Conservation (phyloP, 164 flowering plant species). For the Tinospora cordifolia region DNA sequence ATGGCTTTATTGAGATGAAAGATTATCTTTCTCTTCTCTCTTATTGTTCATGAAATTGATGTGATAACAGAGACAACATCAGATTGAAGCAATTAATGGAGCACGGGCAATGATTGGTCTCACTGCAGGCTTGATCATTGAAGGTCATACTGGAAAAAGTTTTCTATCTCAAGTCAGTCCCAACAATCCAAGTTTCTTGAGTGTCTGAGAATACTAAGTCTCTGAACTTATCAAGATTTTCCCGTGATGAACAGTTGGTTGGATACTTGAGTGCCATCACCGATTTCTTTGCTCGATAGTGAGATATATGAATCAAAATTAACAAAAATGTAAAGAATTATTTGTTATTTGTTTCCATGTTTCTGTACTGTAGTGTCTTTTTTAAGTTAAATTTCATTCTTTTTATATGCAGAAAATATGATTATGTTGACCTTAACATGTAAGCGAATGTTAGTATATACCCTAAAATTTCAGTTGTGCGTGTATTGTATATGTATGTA, state of each 20-base stretch:
- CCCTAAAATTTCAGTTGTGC: too few species aligned
- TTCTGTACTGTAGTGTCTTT: too few species aligned
- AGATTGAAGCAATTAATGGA: constrained; percentile 91
- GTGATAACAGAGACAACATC: constrained; percentile 46
- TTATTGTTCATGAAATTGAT: neutral
- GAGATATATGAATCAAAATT: neutral
- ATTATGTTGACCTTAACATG: too few species aligned
- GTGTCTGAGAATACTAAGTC: neutral
- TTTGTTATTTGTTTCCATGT: neutral
- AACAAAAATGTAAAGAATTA: neutral
- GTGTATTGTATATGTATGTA: too few species aligned
- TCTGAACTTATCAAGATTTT: neutral
- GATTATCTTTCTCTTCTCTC: neutral
- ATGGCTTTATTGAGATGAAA: neutral
- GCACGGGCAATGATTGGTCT: constrained; percentile 97
- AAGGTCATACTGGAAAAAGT: constrained; percentile 68
- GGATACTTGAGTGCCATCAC: constrained; percentile 50
- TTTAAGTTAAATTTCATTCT: too few species aligned
- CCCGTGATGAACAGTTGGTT: constrained; percentile 41
- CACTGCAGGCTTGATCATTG: constrained; percentile 73
- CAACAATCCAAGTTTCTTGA: neutral
- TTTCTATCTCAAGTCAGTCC: constrained; percentile 55
- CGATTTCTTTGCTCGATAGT: constrained; percentile 30
- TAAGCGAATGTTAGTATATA: too few species aligned
- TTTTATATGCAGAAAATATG: too few species aligned